Percentiles rank a stretch among this genome's conserved stretches.
These are phyloP conservation scores for Bipolaris oryzae DNA, from an alignment of 2,329 filamentous ascomycete genomes.

Conservation along the genomic window DNA sequence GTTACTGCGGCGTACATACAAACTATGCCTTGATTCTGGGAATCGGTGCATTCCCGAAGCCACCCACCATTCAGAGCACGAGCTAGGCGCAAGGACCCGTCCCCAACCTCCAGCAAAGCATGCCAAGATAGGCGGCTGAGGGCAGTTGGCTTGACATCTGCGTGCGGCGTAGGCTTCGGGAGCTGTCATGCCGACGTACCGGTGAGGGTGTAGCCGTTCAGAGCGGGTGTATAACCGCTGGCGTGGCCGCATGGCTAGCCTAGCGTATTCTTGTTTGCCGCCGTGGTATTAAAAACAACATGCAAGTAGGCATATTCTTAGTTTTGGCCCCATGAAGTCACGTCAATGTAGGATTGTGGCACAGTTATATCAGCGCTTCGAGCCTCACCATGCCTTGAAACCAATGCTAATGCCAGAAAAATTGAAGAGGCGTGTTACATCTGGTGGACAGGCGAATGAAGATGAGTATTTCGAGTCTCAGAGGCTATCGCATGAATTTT, in stretches of 20 bases:
- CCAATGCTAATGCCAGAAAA: constrained; percentile 6
- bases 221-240: constrained; percentile 36
- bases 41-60: constrained; percentile 26
- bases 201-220: constrained; percentile 33
- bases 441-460: constrained; percentile 16
- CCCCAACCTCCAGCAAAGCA: constrained; percentile 25
- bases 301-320: constrained; percentile 35
- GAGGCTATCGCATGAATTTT: constrained; percentile 16
- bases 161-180: constrained; percentile 31
- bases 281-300: constrained; percentile 29
- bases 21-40: constrained; percentile 28
- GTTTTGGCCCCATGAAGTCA: constrained; percentile 32
- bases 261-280: constrained; percentile 30
- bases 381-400: constrained; percentile 26
- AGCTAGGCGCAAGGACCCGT: constrained; percentile 30
- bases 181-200: constrained; percentile 28
- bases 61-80: constrained; percentile 32
- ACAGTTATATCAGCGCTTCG: constrained; percentile 32
- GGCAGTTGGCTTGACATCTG: constrained; percentile 24
- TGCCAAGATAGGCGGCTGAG: constrained; percentile 41
- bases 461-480: background rate
- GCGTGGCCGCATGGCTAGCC: constrained; percentile 24
- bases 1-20: constrained; percentile 32
- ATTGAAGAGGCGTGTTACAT: constrained; percentile 17
- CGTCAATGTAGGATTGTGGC: constrained; percentile 31